Percentiles rank a stretch among this genome's conserved stretches.
phyloP scores from a whole-genome alignment of 2,329 filamentous ascomycete species.

The Xylaria hypoxylon region DNA sequence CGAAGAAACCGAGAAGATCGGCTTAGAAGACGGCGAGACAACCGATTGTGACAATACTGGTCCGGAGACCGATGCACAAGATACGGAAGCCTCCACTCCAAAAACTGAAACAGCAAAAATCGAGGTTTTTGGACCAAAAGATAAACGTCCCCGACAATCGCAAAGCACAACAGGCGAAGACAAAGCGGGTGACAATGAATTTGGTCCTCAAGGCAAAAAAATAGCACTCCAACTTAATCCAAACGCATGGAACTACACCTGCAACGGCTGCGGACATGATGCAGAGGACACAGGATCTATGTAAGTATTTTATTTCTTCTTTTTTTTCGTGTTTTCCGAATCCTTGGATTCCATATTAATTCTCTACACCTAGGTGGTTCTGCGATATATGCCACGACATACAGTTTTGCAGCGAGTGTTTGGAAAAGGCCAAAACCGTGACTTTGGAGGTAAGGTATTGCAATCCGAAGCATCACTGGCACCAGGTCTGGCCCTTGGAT shows the following conservation, averaged over 20 bases:
- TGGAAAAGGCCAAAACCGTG: slow-evolving; percentile 18
- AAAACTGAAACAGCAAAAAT: background rate
- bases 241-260: slow-evolving; percentile 7
- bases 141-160: background rate
- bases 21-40: background rate
- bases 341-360: background rate
- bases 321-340: background rate
- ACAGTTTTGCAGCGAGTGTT: slow-evolving; percentile 19
- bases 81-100: background rate
- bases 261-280: slow-evolving; percentile 20
- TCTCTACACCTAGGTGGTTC: slow-evolving; percentile 14
- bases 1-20: background rate
- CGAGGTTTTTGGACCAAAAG: background rate
- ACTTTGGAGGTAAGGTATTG: slow-evolving; percentile 17
- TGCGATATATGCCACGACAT: slow-evolving; percentile 19
- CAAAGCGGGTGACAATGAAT: background rate
- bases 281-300: slow-evolving; percentile 12
- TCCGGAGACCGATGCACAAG: background rate
- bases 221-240: slow-evolving; percentile 14
- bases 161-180: background rate
- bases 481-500: slow-evolving; percentile 22
- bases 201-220: background rate
- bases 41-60: background rate
- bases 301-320: slow-evolving; percentile 2
- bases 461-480: slow-evolving; percentile 21